Evolutionary conservation across 768 basidiomycete genomes (phyloP).

Genomic region (Rhizopogon vulgaris): DNA sequence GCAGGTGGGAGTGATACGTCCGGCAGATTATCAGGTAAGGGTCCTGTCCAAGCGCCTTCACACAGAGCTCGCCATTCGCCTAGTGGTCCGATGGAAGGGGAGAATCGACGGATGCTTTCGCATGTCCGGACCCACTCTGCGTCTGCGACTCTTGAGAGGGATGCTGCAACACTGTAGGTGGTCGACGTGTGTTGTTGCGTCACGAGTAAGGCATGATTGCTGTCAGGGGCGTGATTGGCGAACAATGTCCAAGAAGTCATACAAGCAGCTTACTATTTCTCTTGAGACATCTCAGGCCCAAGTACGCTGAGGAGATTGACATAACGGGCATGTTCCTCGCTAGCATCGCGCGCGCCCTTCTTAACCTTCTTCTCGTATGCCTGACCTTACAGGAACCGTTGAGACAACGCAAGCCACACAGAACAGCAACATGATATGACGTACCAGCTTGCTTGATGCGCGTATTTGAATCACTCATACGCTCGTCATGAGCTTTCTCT

Average conservation of each 20-base stretch:
- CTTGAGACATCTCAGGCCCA: slow-evolving; percentile 74
- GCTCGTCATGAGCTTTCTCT: slow-evolving; percentile 72
- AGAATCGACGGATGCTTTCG: slow-evolving; percentile 63
- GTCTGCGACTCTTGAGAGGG: slow-evolving; percentile 67
- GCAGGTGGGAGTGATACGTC: slow-evolving; percentile 9
- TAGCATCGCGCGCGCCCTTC: slow-evolving; percentile 58
- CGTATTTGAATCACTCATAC: slow-evolving; percentile 56
- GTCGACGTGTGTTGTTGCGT: slow-evolving; percentile 55
- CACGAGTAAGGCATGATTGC: slow-evolving; percentile 60
- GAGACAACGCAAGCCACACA: background rate
- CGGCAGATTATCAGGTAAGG: slow-evolving; percentile 25
- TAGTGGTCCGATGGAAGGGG: slow-evolving; percentile 62
- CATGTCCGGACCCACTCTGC: slow-evolving; percentile 71
- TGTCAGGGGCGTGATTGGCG: slow-evolving; percentile 18
- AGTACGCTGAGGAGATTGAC: slow-evolving; percentile 65
- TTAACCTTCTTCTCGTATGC: slow-evolving; percentile 76
- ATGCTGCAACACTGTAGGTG: slow-evolving; percentile 57
- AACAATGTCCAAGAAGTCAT: background rate
- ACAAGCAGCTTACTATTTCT: slow-evolving; percentile 57
- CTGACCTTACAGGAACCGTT: slow-evolving; percentile 41
- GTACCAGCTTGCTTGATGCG: slow-evolving; percentile 75
- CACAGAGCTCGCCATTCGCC: slow-evolving; percentile 70
- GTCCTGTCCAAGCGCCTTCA: slow-evolving; percentile 67
- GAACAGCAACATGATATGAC: background rate
- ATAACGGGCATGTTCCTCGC: slow-evolving; percentile 74